Conservation (phyloP, 495 filamentous ascomycete genomes). For the Thermochaetoides thermophila region DNA sequence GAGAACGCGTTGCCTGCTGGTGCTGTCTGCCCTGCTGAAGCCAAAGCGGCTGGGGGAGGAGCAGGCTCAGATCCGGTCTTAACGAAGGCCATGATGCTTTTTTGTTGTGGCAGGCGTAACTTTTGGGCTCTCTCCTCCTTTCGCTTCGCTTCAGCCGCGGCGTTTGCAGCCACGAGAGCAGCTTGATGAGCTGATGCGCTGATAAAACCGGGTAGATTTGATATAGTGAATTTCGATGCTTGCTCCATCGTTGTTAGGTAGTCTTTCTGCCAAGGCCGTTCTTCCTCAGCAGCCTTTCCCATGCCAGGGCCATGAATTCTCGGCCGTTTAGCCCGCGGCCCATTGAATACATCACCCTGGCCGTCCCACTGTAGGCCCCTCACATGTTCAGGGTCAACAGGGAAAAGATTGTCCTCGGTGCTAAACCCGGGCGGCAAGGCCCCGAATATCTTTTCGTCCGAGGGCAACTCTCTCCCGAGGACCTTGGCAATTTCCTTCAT, state of each 20-base stretch:
- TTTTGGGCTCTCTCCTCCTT: conserved; percentile 13
- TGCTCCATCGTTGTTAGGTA: neutral
- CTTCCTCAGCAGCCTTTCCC: no score
- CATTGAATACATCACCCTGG: neutral
- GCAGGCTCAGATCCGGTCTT: conserved; percentile 6
- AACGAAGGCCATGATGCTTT: conserved; percentile 25
- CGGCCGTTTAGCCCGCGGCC: neutral
- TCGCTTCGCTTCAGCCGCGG: conserved; percentile 8
- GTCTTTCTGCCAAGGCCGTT: neutral
- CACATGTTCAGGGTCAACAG: conserved; percentile 23
- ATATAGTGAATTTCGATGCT: conserved; percentile 2
- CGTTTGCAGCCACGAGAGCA: conserved; percentile 17
- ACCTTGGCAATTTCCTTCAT: conserved; percentile 27
- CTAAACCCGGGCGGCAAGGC: conserved; percentile 25
- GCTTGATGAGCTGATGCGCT: conserved; percentile 29
- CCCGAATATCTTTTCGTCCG: conserved; percentile 25
- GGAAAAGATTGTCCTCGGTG: conserved; percentile 26
- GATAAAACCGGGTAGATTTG: conserved; percentile 26
- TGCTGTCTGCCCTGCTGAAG: neutral
- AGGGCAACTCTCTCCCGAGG: conserved; percentile 24
- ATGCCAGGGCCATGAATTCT: neutral
- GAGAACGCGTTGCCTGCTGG: neutral
- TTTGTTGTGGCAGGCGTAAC: neutral
- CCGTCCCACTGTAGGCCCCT: conserved; percentile 6
- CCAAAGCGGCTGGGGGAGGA: neutral